Evolutionary conservation across 2,329 filamentous ascomycete genomes (phyloP).

Genomic region (Fusarium graminum): DNA sequence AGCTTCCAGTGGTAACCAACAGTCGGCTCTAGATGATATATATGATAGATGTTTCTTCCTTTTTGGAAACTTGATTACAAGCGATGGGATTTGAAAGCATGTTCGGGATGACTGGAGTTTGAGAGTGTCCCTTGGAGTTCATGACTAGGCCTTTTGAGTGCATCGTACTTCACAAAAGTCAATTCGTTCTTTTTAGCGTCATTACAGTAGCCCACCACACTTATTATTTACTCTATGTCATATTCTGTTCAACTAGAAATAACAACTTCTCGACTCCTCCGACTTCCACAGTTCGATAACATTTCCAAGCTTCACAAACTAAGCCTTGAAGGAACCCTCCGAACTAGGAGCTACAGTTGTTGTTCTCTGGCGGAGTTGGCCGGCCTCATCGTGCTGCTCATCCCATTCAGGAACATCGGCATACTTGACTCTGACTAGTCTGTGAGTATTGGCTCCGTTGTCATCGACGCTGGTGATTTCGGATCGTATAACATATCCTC

Average conservation of each 20-base stretch:
- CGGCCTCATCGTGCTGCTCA: slow-evolving; percentile 66
- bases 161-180: no score
- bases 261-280: no score
- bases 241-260: no score
- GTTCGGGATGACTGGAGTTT: no score
- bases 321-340: neutral
- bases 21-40: neutral
- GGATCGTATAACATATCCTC: slow-evolving; percentile 68
- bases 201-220: no score
- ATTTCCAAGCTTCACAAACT: neutral
- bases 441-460: slow-evolving; percentile 59
- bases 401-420: slow-evolving; percentile 69
- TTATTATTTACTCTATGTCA: no score
- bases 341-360: neutral
- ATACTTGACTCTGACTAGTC: slow-evolving; percentile 66
- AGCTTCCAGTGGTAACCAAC: slow-evolving; percentile 57
- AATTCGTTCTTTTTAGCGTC: no score
- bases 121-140: no score
- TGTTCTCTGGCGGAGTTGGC: slow-evolving; percentile 22
- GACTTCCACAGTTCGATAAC: neutral
- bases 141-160: no score
- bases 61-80: neutral
- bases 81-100: neutral
- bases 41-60: neutral
- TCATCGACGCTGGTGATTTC: slow-evolving; percentile 62